Conservation (phyloP, 1,139 yeast species). For the Blastobotrys capitulatus region DNA sequence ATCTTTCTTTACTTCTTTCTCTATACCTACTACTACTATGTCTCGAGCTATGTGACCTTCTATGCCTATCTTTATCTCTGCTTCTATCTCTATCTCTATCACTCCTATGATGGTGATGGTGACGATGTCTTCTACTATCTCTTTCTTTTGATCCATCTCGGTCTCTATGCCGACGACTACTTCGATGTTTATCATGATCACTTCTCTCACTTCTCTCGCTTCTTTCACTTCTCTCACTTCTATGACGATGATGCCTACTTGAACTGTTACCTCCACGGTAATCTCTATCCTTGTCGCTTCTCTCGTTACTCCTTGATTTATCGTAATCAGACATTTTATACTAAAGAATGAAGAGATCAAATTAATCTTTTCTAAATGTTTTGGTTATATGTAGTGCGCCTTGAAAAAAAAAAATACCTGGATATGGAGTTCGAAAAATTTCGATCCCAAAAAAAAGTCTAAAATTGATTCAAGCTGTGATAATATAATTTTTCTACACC, state of each 20-base stretch:
- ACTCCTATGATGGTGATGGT: background rate
- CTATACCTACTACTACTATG: slow-evolving; percentile 3
- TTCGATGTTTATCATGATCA: background rate
- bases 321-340: too few relatives aligned
- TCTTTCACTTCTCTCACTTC: background rate
- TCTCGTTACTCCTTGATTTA: too few relatives aligned
- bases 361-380: too few relatives aligned
- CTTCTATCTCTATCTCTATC: background rate
- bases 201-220: background rate
- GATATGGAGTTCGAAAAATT: too few relatives aligned
- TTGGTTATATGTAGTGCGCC: too few relatives aligned
- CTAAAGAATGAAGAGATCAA: too few relatives aligned
- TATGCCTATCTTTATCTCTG: background rate
- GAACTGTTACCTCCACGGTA: background rate
- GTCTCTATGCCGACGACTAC: background rate
- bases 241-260: background rate
- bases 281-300: background rate
- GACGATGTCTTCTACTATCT: background rate
- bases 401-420: too few relatives aligned
- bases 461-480: too few relatives aligned
- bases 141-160: background rate
- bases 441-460: too few relatives aligned
- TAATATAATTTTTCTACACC: too few relatives aligned
- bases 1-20: background rate
- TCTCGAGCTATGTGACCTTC: slow-evolving; percentile 6